Evolutionary conservation across 2,329 filamentous ascomycete species (phyloP).

Genomic region (Fusarium sp.): DNA sequence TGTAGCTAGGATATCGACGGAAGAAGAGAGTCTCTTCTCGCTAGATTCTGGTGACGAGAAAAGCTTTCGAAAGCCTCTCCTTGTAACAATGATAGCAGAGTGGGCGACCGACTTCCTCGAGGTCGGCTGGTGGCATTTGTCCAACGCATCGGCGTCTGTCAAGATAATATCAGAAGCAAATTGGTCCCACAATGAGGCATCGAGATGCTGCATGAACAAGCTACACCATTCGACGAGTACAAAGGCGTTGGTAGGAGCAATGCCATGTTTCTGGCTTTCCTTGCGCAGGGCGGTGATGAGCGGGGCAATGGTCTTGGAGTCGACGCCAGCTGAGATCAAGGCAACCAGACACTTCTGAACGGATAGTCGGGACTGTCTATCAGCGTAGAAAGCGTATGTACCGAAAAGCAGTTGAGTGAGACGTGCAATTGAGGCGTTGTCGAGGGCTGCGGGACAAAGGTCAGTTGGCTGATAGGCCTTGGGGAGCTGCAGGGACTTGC

Average conservation of each 20-base stretch:
- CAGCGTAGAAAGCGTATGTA: conserved; percentile 88
- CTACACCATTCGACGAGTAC: conserved; percentile 92
- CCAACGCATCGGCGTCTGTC: conserved; percentile 77
- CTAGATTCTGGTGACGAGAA: conserved; percentile 68
- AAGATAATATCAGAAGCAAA: conserved; percentile 74
- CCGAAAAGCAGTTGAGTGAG: conserved; percentile 82
- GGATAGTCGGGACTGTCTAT: conserved; percentile 84
- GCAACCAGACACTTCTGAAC: conserved; percentile 82
- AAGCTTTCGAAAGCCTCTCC: conserved; percentile 81
- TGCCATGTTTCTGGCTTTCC: conserved; percentile 80
- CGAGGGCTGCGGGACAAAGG: conserved; percentile 54
- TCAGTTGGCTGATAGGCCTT: conserved; percentile 32
- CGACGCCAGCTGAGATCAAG: conserved; percentile 68
- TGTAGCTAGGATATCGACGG: conserved; percentile 73
- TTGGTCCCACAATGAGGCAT: conserved; percentile 70
- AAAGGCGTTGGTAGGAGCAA: conserved; percentile 85
- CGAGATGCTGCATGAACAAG: conserved; percentile 77
- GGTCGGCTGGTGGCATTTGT: conserved; percentile 77
- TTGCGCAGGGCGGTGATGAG: conserved; percentile 75
- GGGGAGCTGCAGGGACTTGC: conserved; percentile 28
- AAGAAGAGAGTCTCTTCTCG: conserved; percentile 69
- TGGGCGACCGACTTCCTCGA: conserved; percentile 73
- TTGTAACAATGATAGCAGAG: conserved; percentile 80
- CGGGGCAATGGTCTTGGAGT: conserved; percentile 67
- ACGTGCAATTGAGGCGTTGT: conserved; percentile 60